Evolutionary conservation across 768 basidiomycete genomes (phyloP).

Genomic region (Sporobolomyces pararoseus): DNA sequence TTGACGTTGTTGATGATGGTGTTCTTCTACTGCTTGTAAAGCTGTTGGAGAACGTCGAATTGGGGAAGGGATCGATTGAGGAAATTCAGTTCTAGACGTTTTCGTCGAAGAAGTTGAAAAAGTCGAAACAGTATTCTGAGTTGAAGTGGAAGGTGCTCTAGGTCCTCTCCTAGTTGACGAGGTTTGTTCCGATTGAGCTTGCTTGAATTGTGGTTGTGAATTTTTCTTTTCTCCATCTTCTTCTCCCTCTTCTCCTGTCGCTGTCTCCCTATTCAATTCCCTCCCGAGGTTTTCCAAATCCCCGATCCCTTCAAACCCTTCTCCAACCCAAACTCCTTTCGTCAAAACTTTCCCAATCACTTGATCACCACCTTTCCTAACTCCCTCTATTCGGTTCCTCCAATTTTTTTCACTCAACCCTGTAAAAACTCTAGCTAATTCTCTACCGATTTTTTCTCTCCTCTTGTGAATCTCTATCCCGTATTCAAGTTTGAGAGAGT

Average conservation of each 20-base stretch:
- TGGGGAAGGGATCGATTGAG: not conserved
- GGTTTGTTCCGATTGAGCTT: too few species aligned
- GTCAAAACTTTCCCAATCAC: slow-evolving; percentile 15
- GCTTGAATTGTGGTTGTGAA: not conserved
- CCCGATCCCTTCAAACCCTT: slow-evolving; percentile 9
- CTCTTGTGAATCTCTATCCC: slow-evolving; percentile 14
- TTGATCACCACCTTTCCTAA: slow-evolving; percentile 15
- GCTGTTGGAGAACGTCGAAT: too few species aligned
- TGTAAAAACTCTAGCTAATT: slow-evolving; percentile 13
- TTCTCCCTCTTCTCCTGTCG: not conserved
- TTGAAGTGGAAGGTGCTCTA: slow-evolving; percentile 13
- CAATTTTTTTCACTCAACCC: slow-evolving; percentile 33
- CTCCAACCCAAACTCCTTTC: slow-evolving; percentile 12
- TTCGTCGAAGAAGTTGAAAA: not conserved
- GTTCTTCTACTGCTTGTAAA: too few species aligned
- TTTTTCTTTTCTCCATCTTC: too few species aligned
- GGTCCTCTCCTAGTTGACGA: too few species aligned
- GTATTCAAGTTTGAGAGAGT: slow-evolving; percentile 12
- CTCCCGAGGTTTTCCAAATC: not conserved
- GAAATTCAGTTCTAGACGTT: not conserved
- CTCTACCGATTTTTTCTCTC: slow-evolving; percentile 19
- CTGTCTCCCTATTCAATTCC: not conserved
- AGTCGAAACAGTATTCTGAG: not conserved
- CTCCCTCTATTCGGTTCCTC: slow-evolving; percentile 21
- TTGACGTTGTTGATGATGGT: too few species aligned